These are phyloP conservation scores for Plenodomus lindquistii DNA, from an alignment of 2,329 filamentous ascomycete genomes.

Conservation along the genomic window DNA sequence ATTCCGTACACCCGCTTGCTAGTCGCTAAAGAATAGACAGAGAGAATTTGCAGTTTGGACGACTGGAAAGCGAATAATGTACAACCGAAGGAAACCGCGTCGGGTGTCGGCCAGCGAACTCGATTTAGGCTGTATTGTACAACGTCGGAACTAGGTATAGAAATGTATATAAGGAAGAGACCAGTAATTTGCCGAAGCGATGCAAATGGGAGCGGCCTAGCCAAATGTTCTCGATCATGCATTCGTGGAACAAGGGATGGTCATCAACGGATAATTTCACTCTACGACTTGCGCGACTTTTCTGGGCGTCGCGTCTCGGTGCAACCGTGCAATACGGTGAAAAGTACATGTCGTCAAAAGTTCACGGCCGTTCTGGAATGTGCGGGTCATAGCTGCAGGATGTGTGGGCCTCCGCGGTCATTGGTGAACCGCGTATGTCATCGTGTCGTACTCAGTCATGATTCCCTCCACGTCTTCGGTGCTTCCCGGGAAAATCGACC, in stretches of 20 bases:
- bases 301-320: constrained; percentile 10
- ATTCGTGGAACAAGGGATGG: neutral
- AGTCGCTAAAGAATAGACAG: constrained; percentile 11
- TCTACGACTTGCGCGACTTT: neutral
- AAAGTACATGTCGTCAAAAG: constrained; percentile 15
- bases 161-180: neutral
- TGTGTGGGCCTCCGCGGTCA: constrained; percentile 10
- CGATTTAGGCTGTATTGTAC: constrained; percentile 8
- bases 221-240: constrained; percentile 2
- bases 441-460: constrained; percentile 30
- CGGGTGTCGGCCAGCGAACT: constrained; percentile 17
- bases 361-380: constrained; percentile 30
- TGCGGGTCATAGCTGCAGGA: constrained; percentile 10
- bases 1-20: constrained; percentile 11
- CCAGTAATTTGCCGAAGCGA: constrained; percentile 3
- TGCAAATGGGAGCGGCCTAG: constrained; percentile 1
- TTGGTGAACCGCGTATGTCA: constrained; percentile 18
- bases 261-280: neutral
- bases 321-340: constrained; percentile 1
- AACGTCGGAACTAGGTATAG: neutral
- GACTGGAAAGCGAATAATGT: constrained; percentile 5
- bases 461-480: constrained; percentile 48
- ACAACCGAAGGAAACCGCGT: constrained; percentile 7
- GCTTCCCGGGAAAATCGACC: constrained; percentile 76
- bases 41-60: neutral